phyloP scores from a whole-genome alignment of 169 alveolate species.

The Eimeria necatrix region DNA sequence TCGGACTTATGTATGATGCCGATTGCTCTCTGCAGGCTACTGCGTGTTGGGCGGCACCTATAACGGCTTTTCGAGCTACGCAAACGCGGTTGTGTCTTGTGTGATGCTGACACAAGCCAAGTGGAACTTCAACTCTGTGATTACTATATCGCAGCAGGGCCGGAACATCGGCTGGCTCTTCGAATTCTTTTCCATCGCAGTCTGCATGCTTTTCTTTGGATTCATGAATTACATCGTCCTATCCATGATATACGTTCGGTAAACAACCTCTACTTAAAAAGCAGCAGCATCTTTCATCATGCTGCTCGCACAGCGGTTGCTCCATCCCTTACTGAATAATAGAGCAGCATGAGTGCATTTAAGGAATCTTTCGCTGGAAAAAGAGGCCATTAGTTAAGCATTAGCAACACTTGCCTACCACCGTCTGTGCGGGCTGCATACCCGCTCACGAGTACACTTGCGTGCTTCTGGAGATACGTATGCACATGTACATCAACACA shows the following conservation, averaged over 20 bases:
- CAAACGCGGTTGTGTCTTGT: conserved; percentile 63
- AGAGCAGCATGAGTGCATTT: no score
- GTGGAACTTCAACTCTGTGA: conserved; percentile 66
- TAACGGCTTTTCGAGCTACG: conserved; percentile 66
- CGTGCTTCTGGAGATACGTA: no score
- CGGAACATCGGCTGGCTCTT: conserved; percentile 75
- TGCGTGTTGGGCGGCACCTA: conserved; percentile 70
- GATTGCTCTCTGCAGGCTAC: conserved; percentile 55
- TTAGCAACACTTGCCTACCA: no score
- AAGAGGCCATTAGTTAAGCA: no score
- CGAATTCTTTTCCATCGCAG: conserved; percentile 26
- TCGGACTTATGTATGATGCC: no score
- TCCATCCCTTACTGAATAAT: no score
- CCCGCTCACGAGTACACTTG: no score
- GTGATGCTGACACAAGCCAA: conserved; percentile 70
- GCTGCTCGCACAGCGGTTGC: no score
- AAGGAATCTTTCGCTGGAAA: no score
- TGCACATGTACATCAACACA: no score
- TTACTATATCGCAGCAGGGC: conserved; percentile 70
- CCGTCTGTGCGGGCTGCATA: no score
- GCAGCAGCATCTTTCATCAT: no score
- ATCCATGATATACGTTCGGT: conserved; percentile 66
- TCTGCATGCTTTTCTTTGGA: conserved; percentile 44
- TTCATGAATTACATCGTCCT: conserved; percentile 67
- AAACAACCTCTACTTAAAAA: not conserved